phyloP scores from a whole-genome alignment of 345 rosid species.

The Salix exigua region DNA sequence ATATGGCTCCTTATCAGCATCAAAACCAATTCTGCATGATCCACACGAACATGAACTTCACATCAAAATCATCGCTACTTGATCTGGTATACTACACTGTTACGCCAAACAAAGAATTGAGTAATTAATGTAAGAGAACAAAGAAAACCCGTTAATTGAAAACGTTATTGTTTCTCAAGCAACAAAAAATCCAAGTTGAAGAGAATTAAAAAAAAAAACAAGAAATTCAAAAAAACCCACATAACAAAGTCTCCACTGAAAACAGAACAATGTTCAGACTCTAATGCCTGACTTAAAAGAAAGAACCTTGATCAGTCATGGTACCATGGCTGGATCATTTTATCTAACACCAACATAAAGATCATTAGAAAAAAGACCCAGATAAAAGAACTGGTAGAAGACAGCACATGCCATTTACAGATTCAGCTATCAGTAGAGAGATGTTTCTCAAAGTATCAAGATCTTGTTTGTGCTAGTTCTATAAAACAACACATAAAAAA shows the following conservation, averaged over 20 bases:
- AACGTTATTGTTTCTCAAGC: not conserved
- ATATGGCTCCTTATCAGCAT: slow-evolving; percentile 17
- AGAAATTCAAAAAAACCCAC: not conserved
- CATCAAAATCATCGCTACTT: slow-evolving; percentile 2
- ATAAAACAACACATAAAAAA: slow-evolving; percentile 3
- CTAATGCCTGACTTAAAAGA: not conserved
- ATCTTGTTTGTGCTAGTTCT: slow-evolving; percentile 4
- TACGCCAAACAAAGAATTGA: not conserved
- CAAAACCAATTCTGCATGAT: slow-evolving; percentile 28
- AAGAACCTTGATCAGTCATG: not conserved
- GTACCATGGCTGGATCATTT: not conserved
- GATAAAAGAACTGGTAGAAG: not conserved
- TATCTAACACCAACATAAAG: not conserved
- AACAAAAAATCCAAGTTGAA: not conserved
- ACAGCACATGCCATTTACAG: not conserved
- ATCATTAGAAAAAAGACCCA: not conserved
- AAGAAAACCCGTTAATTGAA: not conserved
- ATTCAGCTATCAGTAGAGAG: not conserved
- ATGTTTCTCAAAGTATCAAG: slow-evolving; percentile 9
- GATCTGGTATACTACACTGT: slow-evolving; percentile 4
- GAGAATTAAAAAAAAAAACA: not conserved
- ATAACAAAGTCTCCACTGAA: not conserved
- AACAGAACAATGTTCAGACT: not conserved
- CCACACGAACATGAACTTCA: slow-evolving; percentile 16
- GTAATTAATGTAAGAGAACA: not conserved